Conservation (phyloP, 179 eudicot species). For the Camellia oleifera region DNA sequence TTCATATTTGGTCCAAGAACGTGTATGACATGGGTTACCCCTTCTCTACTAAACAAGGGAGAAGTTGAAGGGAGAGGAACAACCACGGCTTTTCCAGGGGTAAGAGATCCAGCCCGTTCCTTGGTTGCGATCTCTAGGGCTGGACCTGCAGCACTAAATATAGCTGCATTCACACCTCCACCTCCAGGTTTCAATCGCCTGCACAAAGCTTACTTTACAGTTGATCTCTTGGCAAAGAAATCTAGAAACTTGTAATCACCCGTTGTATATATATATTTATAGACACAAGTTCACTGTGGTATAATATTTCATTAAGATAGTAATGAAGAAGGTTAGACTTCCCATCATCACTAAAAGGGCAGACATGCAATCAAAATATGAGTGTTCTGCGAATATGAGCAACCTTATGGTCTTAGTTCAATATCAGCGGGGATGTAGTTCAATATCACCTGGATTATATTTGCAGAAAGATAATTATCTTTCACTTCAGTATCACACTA, state of each 20-base stretch:
- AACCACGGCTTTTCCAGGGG: conserved; percentile 71
- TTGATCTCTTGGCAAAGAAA: conserved; percentile 1
- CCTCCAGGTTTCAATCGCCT: conserved; percentile 97
- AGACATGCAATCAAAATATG: background rate
- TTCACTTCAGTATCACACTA: background rate
- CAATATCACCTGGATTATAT: background rate
- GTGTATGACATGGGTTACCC: conserved; percentile 96
- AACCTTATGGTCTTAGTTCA: background rate
- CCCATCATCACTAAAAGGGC: background rate
- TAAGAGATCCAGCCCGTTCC: conserved; percentile 61
- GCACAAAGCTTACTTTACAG: conserved; percentile 25
- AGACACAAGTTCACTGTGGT: background rate
- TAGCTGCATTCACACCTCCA: conserved; percentile 97
- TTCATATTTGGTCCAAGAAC: conserved; percentile 99
- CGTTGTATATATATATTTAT: too few relatives aligned
- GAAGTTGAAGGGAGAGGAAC: conserved; percentile 79
- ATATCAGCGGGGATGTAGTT: background rate
- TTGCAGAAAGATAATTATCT: background rate
- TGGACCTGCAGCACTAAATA: conserved; percentile 81
- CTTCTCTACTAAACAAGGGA: conserved; percentile 66
- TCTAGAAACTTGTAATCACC: background rate
- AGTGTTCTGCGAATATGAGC: background rate
- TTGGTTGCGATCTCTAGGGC: conserved; percentile 71
- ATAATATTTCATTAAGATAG: background rate
- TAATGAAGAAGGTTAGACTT: background rate